Evolutionary conservation across 305 asterid species (phyloP), one percentile per base, ranked within the genome.

Genomic region (Solanum aculeatissimum): DNA sequence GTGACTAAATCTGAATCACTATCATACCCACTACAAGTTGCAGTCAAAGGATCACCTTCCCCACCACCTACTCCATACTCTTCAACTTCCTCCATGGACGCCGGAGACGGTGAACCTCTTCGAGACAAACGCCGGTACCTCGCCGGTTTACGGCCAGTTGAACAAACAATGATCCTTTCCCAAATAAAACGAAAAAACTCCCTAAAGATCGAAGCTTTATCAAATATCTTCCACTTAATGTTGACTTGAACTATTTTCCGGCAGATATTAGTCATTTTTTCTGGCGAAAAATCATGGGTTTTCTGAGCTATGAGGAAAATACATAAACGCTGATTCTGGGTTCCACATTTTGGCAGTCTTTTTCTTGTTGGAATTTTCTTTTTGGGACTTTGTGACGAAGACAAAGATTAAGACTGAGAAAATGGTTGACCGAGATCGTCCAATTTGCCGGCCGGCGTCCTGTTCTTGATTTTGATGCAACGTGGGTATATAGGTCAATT

Each of bases 1-100:
- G 93, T 85, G 66, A 96, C 98, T 62, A 93, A 93, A 92, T 96
- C 98, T 3, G 98, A 93, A 85, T 93, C 99, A 87, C 89, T 92
- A 51, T 92, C 97, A 81, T 87, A 88, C 43, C 90, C 94, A 60
- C 94, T 86, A 43, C 89, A 85, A 82, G 89, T 82, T 79, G 93
- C 83, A 80, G 92, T 82, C 2, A 57, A 81, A 72, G 68, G 84
- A 68, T 84, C 84, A 4, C 80, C 88, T 53, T 51, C 72, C 4
- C 21, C 54, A 32, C 25, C 53, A 38, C 32, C 84, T 7, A 63
- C 25, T 4, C 14, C 43, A 65, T 62, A 81, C 57, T 21, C 80
- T 32, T 51, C 79, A 54, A 11, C 27, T 66, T 49, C 85, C 69
- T 85, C 88, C 87, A 80, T 53, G 7, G 89, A 57, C 51, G 86